Percentiles rank a stretch among this genome's conserved stretches.
Conservation (phyloP, 2,329 filamentous ascomycete genomes). For the Colletotrichum sp. region DNA sequence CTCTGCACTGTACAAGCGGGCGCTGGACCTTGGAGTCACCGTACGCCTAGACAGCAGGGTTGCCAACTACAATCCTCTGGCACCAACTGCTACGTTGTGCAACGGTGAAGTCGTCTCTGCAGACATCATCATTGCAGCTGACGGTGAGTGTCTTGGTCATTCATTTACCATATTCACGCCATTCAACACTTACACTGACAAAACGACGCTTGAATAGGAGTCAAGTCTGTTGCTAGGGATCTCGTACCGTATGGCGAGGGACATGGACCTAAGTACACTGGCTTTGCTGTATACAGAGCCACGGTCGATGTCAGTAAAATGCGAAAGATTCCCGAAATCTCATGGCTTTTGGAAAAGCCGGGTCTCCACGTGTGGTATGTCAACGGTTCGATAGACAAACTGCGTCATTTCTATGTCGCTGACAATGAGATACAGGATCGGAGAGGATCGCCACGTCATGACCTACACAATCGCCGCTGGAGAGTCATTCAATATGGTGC, state of each 20-base stretch:
- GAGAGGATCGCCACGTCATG: slow-evolving; percentile 48
- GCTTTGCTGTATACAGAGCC: slow-evolving; percentile 46
- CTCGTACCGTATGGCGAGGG: slow-evolving; percentile 16
- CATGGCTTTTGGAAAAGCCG: slow-evolving; percentile 43
- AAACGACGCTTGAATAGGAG: slow-evolving; percentile 16
- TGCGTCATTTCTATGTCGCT: background rate
- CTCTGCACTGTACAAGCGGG: slow-evolving; percentile 31
- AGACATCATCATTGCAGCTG: slow-evolving; percentile 40
- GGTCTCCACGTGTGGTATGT: slow-evolving; percentile 42
- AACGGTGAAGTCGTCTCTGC: slow-evolving; percentile 27
- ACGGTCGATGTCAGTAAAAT: slow-evolving; percentile 42
- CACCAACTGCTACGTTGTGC: slow-evolving; percentile 23
- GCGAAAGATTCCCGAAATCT: slow-evolving; percentile 34
- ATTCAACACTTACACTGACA: background rate
- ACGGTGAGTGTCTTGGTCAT: slow-evolving; percentile 28
- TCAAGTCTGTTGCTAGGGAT: slow-evolving; percentile 33
- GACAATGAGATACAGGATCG: slow-evolving; percentile 34
- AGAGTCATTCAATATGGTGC: slow-evolving; percentile 49
- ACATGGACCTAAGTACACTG: slow-evolving; percentile 28
- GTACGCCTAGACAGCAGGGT: slow-evolving; percentile 29
- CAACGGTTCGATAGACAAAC: background rate
- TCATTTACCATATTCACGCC: background rate
- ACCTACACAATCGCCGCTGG: slow-evolving; percentile 46
- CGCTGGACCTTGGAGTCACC: slow-evolving; percentile 27
- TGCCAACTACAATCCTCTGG: slow-evolving; percentile 24